Conservation (phyloP, 192 early-diverging fungal species). For the Chytriomyces sp. region DNA sequence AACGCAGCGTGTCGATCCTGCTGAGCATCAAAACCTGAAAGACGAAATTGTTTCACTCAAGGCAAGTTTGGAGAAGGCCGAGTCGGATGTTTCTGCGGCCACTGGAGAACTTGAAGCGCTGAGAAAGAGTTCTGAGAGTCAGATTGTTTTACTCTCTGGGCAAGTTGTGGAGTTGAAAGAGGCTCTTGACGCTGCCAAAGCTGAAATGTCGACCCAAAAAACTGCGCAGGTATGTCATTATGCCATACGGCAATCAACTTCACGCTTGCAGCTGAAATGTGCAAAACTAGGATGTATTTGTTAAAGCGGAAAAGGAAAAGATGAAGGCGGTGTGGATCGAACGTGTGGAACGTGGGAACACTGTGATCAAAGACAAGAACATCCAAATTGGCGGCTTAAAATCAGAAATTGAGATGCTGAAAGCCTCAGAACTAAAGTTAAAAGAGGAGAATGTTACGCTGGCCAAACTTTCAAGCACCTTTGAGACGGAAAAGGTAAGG, state of each 20-base stretch:
- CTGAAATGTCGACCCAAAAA: constrained; percentile 12
- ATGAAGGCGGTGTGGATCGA: neutral
- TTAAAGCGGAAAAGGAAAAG: neutral
- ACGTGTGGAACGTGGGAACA: neutral
- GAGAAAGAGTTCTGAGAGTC: constrained; percentile 1
- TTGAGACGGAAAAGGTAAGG: constrained; percentile 29
- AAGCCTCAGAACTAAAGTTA: constrained; percentile 1
- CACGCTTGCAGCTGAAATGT: neutral
- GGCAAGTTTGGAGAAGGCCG: constrained; percentile 33
- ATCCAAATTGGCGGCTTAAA: neutral
- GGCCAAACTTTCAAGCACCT: constrained; percentile 1
- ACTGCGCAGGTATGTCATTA: neutral
- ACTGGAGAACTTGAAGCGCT: constrained; percentile 3
- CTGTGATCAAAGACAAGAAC: neutral
- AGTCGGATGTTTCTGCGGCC: constrained; percentile 1
- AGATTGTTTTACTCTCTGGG: constrained; percentile 20
- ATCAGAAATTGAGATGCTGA: neutral
- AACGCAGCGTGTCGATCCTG: constrained; percentile 73
- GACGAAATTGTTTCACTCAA: constrained; percentile 43
- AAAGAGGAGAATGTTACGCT: neutral
- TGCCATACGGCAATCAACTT: neutral
- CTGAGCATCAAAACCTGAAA: constrained; percentile 74
- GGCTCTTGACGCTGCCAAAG: neutral
- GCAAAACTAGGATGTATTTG: neutral
- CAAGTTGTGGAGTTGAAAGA: constrained; percentile 4